Evolutionary conservation across 2,329 filamentous ascomycete species (phyloP).

Genomic region (Bertia moriformis): DNA sequence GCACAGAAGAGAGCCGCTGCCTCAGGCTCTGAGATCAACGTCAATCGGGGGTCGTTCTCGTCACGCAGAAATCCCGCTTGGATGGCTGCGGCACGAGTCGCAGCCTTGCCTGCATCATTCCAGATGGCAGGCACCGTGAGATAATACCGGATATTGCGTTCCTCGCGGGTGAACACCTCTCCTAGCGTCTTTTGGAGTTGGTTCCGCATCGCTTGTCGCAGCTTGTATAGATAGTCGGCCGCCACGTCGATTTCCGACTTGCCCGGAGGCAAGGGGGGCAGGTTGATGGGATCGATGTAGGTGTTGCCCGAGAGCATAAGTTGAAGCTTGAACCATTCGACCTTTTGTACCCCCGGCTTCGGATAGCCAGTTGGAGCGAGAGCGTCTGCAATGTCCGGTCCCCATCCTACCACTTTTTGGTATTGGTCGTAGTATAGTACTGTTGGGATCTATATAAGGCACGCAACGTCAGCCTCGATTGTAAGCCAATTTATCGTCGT

Average conservation of each 20-base stretch:
- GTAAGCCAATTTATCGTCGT: neutral
- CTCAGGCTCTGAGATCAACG: constrained; percentile 89
- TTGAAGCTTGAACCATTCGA: constrained; percentile 99
- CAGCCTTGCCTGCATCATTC: constrained; percentile 97
- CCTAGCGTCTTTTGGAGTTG: constrained; percentile 91
- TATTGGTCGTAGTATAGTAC: constrained; percentile 99
- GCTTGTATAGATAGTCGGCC: constrained; percentile 97
- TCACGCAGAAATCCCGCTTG: constrained; percentile 93
- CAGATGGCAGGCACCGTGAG: constrained; percentile 97
- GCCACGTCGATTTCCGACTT: constrained; percentile 98
- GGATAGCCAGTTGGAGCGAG: constrained; percentile 93
- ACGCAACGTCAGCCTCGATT: constrained; percentile 7
- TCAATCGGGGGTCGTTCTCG: constrained; percentile 92
- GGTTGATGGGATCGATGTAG: constrained; percentile 97
- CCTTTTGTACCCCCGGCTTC: constrained; percentile 94
- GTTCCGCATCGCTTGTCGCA: constrained; percentile 90
- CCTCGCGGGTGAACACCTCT: constrained; percentile 94
- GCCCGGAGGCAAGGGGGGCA: constrained; percentile 87
- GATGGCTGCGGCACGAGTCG: constrained; percentile 86
- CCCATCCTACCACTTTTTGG: constrained; percentile 99
- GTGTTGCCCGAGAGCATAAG: constrained; percentile 98
- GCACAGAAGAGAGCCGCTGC: constrained; percentile 95
- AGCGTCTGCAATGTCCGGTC: constrained; percentile 92
- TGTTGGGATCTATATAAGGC: constrained; percentile 66
- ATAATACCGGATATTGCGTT: constrained; percentile 95